Base-by-base conservation (phyloP, 78 protist species). In the Andalucia godoyi region DNA sequence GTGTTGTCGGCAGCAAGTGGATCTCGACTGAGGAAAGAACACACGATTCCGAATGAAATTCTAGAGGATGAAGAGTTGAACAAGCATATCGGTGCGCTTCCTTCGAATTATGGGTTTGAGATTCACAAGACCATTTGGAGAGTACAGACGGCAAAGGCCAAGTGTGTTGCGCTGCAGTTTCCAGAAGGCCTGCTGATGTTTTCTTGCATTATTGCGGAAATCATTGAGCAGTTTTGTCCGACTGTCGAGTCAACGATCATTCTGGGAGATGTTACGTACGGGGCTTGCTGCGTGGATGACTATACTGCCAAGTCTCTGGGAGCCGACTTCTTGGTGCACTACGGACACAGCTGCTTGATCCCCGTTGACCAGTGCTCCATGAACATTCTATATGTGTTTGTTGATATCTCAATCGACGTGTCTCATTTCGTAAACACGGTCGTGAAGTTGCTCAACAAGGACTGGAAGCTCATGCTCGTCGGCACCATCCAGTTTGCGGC, bases 241-340 rank as follows among this genome's bases (percentile, higher is more conserved):
- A 7, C 60, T 43, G 8, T 6, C 27, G 37, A 8, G 3, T 6
- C 13, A 4, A 12, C 5, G 18, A 5, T 88, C 83, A 68, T 96
- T 21, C 74, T 96, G 88, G 99, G 98, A 30, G 99, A 96, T 43
- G 99, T 94, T 4, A 90, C 97, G 10, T 95, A 94, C 63, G 99
- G 98, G 30, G 93, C 99, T 5, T 96, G 99, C 79, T 95, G 99
- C 29, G 89, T 95, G 43, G 99, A 95, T 25, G 99, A 95, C 60
- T 84, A 69, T 37, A 67, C 98, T 0, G 97, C 96, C 0, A 3
- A 53, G 0, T 89, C 96, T 13, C 64, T 92, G n/a, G 97, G 95
- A 18, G 84, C 87, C 0, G 95, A 84, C 50, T 72, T 96, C 1
- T 63, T 96, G 54, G 95, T 96, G 33, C 99, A 96, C 63, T 96